Base-by-base conservation (phyloP, 192 early-diverging fungal species). In the Linnemannia exigua region DNA sequence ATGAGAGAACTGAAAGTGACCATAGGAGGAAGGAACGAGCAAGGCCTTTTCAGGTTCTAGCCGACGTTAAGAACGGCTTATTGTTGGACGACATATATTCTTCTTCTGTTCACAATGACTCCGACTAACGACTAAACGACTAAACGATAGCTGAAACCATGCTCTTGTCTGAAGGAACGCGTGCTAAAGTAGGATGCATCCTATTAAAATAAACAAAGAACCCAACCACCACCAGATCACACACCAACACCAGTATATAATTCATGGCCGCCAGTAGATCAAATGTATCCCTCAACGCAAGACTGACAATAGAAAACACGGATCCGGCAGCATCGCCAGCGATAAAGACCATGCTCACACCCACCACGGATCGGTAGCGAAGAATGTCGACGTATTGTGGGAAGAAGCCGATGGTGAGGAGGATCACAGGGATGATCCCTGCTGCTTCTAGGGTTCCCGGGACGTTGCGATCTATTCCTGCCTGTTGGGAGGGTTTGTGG, bases 321-420 rank as follows among this genome's bases (percentile, higher is more conserved):
- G 88, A 79, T 4, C 90, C 90, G 6, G 70, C 25, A 35, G 79
- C 81, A 46, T 90, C 90, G 47, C 81, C 85, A 3, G 86, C 76
- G 17, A 90, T 77, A 52, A 90, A 89, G 33, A 80, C 48, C 79
- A 89, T 87, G 11, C 87, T 88, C 14, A 90, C 78, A 28, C 88
- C 88, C 0, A 89, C 87, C 0, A 90, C 88, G 36, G 79, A 85
- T 14, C 75, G 54, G 47, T 80, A 67, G 3, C 51, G 70, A 31
- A 83, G 81, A 19, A 90, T 90, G 5, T 89, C 87, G 37, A 63
- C 48, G 41, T 89, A 90, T 75, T 90, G 90, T 31, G 90, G 90
- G 28, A 87, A 12, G 50, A 90, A 90, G 8, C 90, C 90, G 17
- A 87, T 5, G 3, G 72, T 52, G 28, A 89, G 82, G 0, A 88